Evolutionary conservation across 192 early-diverging fungal species (phyloP).

Genomic region (Martensiomyces pterosporus): DNA sequence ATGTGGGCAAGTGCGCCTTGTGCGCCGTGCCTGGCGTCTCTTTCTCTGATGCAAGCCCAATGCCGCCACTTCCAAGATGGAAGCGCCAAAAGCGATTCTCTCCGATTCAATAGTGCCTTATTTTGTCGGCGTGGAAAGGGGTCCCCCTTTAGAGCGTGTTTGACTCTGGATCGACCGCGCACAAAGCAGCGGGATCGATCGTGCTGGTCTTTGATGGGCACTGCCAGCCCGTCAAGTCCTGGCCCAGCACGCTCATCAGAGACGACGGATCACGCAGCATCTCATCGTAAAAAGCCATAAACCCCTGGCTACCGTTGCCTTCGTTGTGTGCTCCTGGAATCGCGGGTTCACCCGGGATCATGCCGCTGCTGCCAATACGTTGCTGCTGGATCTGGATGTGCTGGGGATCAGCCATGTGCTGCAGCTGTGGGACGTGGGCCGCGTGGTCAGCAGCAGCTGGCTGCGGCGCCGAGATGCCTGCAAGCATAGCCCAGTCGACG

Average conservation of each 20-base stretch:
- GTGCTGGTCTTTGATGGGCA: conserved; percentile 49
- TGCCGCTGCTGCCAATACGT: conserved; percentile 17
- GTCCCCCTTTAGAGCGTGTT: conserved; percentile 27
- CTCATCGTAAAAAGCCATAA: conserved; percentile 47
- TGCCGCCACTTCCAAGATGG: too few species aligned
- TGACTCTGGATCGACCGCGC: conserved; percentile 50
- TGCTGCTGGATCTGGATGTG: conserved; percentile 9
- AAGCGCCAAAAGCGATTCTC: too few species aligned
- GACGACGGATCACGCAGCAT: conserved; percentile 49
- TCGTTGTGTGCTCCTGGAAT: conserved; percentile 5
- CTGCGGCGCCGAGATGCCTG: conserved; percentile 30
- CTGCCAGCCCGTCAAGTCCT: conserved; percentile 50
- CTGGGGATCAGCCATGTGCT: conserved; percentile 20
- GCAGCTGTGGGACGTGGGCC: conserved; percentile 22
- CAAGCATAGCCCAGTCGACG: conserved; percentile 46
- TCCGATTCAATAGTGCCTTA: too few species aligned
- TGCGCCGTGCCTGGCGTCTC: too few species aligned
- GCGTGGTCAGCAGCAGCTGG: conserved; percentile 14
- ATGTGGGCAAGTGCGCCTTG: too few species aligned
- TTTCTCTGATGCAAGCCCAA: too few species aligned
- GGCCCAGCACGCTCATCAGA: conserved; percentile 47
- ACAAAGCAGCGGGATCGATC: conserved; percentile 50
- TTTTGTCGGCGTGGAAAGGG: too few species aligned
- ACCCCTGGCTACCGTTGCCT: conserved; percentile 22
- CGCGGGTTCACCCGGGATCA: conserved; percentile 8